phyloP scores from a whole-genome alignment of 306 rosid species.

The Betula pendula region DNA sequence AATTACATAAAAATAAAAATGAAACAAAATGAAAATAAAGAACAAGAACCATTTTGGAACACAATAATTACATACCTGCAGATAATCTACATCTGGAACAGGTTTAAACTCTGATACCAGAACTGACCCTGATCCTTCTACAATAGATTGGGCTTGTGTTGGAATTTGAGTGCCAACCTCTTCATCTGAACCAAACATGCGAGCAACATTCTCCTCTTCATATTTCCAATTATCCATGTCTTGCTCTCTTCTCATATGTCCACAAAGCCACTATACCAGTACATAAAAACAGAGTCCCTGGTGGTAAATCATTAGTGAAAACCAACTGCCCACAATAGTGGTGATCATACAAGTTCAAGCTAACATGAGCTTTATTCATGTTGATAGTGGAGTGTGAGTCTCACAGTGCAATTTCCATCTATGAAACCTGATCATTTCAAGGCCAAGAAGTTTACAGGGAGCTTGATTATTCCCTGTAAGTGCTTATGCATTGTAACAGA shows the following conservation, averaged over 20 bases:
- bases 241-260: slow-evolving; percentile 53
- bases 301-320: slow-evolving; percentile 85
- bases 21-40: background rate
- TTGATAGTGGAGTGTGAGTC: background rate
- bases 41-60: slow-evolving; percentile 1
- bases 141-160: slow-evolving; percentile 80
- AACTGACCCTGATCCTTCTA: slow-evolving; percentile 73
- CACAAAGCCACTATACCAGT: slow-evolving; percentile 78
- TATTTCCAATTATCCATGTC: slow-evolving; percentile 19
- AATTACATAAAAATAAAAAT: too few species aligned
- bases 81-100: slow-evolving; percentile 84
- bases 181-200: slow-evolving; percentile 71
- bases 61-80: slow-evolving; percentile 63
- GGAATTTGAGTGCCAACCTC: slow-evolving; percentile 68
- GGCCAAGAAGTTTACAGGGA: background rate
- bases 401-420: background rate
- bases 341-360: slow-evolving; percentile 31
- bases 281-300: slow-evolving; percentile 82
- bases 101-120: slow-evolving; percentile 66
- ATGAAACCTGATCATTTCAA: background rate
- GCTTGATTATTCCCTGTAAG: background rate
- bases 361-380: background rate
- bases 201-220: slow-evolving; percentile 36
- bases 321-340: slow-evolving; percentile 68
- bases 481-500: background rate